Percentiles rank a stretch among this genome's conserved stretches.
These are phyloP conservation scores for Mycena sanguinolenta DNA, from an alignment of 768 basidiomycete genomes.

Conservation along the genomic window DNA sequence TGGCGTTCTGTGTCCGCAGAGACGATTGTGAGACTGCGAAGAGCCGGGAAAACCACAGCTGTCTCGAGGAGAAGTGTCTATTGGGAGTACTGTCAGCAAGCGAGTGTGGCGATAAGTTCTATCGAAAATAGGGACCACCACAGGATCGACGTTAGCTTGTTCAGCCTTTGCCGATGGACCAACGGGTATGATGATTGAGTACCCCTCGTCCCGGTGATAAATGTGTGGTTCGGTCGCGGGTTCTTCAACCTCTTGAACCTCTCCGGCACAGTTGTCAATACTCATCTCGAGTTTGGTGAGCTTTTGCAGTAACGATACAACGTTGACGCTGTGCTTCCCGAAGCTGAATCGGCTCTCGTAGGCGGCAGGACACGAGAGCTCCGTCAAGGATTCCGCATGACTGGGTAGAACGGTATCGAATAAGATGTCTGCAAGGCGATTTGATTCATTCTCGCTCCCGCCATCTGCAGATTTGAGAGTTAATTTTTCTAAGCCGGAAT, in stretches of 20 bases:
- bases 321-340: neutral
- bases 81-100: too few relatives aligned
- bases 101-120: too few relatives aligned
- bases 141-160: too few relatives aligned
- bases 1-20: neutral
- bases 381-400: neutral
- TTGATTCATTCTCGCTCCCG: neutral
- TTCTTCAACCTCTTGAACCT: neutral
- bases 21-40: neutral
- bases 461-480: neutral
- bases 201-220: too few relatives aligned
- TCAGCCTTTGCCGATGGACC: too few relatives aligned
- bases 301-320: neutral
- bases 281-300: neutral
- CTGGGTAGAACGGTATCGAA: neutral
- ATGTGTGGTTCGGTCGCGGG: too few relatives aligned
- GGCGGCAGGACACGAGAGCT: neutral
- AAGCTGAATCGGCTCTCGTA: neutral
- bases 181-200: too few relatives aligned
- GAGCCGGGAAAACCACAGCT: neutral
- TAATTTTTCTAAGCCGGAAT: constrained; percentile 4
- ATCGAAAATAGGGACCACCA: too few relatives aligned
- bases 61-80: neutral
- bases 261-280: neutral
- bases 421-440: constrained; percentile 6